Evolutionary conservation across 495 filamentous ascomycete genomes (phyloP), one percentile per base, ranked within the genome.

Genomic region (Lineolata rhizophorae): DNA sequence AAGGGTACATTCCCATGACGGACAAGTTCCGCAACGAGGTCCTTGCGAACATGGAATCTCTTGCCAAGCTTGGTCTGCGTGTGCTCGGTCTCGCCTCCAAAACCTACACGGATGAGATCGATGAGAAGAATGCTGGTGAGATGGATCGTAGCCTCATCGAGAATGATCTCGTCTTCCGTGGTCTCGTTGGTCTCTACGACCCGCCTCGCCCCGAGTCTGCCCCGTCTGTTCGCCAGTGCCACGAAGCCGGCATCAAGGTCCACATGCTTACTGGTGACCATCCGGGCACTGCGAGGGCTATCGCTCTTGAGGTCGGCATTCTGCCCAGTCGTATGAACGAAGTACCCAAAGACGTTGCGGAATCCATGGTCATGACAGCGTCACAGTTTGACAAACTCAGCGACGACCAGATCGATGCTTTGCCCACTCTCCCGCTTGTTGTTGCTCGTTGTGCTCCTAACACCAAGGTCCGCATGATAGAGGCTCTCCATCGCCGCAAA

Each of bases 401-500:
- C 11, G 48, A 53, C 27, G 57, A 62, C 3, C 58, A 80, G 41
- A 68, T 80, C 44, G 76, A 83, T 38, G 43, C 45, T 1, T 49
- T 81, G 15, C 70, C 74, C 18, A 59, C 59, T 16, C 58, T 81
- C 5, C 71, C 76, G 2, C 42, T 76, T 32, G 72, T 83, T 25
- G 61, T 80, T 42, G 71, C 76, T 41, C 64, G 73, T 30, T 79
- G 72, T 36, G 65, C 70, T 3, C 76, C 74, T 2, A 61, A 67
- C 30, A 78, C 72, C 15, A 81, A 80, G 46, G 67, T 81, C 20
- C 68, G 76, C 29, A 79, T 83, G 67, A 74, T 87, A 19, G 69
- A 79, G 30, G 72, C 73, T 3, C 49, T 83, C 33, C 74, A 78
- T 36, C 62, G 72, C 3, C 35, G 72, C 29, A 64, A 64, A 20